phyloP scores from a whole-genome alignment of 1,284 basidiomycete genomes.

The Macrocybe sp. region DNA sequence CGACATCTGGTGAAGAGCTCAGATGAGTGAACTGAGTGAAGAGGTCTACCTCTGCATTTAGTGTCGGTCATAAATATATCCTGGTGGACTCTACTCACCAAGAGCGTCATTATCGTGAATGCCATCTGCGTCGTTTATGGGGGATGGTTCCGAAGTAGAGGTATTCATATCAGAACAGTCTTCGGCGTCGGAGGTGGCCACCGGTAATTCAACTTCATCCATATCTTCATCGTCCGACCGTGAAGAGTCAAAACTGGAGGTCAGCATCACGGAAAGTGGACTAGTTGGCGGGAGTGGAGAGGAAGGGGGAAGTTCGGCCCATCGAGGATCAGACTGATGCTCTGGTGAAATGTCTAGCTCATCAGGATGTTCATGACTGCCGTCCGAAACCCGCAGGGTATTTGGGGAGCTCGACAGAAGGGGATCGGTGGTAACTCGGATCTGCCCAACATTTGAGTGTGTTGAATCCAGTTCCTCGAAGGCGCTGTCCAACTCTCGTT shows the following conservation, averaged over 20 bases:
- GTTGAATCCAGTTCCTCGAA: constrained; percentile 34
- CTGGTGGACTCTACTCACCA: background rate
- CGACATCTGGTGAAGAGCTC: constrained; percentile 5
- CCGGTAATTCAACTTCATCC: background rate
- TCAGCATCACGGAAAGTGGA: background rate
- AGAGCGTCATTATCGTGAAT: no score
- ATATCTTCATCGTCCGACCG: background rate
- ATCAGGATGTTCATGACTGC: no score
- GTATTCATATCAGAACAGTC: constrained; percentile 1
- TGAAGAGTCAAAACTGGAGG: background rate
- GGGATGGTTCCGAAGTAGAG: constrained; percentile 12
- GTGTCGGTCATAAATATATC: constrained; percentile 14
- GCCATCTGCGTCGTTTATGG: no score
- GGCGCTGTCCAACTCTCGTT: constrained; percentile 29
- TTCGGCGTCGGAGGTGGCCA: constrained; percentile 17
- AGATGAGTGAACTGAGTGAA: background rate
- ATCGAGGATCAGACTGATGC: background rate
- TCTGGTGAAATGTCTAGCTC: no score
- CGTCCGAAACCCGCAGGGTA: no score
- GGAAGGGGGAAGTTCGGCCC: background rate
- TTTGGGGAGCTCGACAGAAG: no score
- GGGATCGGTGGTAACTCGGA: no score
- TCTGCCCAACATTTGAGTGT: background rate
- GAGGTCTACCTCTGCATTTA: background rate
- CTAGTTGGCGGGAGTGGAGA: background rate